Evolutionary conservation across 768 basidiomycete genomes (phyloP).

Genomic region (Naematelia encephala): DNA sequence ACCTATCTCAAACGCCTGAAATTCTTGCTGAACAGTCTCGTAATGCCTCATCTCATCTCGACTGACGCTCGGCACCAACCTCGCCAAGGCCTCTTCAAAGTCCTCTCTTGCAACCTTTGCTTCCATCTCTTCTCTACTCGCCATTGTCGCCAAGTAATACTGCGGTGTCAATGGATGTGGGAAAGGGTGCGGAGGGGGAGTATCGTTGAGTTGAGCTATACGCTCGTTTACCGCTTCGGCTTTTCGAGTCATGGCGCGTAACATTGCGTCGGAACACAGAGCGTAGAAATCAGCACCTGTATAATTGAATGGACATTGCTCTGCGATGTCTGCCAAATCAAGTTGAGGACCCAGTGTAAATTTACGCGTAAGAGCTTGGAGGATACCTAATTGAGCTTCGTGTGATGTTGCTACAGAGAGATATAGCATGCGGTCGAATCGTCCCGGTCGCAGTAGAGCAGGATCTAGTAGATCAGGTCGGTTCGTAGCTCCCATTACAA

Average conservation of each 20-base stretch:
- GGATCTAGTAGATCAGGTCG: conserved; percentile 87
- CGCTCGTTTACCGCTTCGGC: conserved; percentile 72
- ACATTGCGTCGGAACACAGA: conserved; percentile 90
- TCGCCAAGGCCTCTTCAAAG: conserved; percentile 68
- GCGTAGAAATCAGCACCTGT: conserved; percentile 99
- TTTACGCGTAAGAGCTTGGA: conserved; percentile 86
- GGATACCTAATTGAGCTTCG: conserved; percentile 76
- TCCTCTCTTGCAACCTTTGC: conserved; percentile 73
- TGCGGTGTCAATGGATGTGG: conserved; percentile 76
- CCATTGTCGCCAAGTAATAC: conserved; percentile 83
- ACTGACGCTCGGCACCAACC: conserved; percentile 59
- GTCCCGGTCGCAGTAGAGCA: conserved; percentile 80
- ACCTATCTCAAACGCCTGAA: conserved; percentile 49
- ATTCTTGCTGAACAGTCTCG: conserved; percentile 64
- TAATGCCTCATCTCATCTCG: conserved; percentile 84
- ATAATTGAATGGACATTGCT: conserved; percentile 81
- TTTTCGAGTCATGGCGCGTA: conserved; percentile 88
- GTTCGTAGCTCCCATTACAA: conserved; percentile 95
- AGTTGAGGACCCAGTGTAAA: conserved; percentile 74
- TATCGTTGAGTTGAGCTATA: conserved; percentile 57
- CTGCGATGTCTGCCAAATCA: conserved; percentile 63
- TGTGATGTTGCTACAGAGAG: conserved; percentile 86
- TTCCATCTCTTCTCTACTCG: conserved; percentile 63
- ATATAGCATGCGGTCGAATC: conserved; percentile 96
- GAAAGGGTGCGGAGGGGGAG: conserved; percentile 34